These are phyloP conservation scores for Fusarium kyushuense DNA, from an alignment of 2,329 filamentous ascomycete species.

Conservation along the genomic window DNA sequence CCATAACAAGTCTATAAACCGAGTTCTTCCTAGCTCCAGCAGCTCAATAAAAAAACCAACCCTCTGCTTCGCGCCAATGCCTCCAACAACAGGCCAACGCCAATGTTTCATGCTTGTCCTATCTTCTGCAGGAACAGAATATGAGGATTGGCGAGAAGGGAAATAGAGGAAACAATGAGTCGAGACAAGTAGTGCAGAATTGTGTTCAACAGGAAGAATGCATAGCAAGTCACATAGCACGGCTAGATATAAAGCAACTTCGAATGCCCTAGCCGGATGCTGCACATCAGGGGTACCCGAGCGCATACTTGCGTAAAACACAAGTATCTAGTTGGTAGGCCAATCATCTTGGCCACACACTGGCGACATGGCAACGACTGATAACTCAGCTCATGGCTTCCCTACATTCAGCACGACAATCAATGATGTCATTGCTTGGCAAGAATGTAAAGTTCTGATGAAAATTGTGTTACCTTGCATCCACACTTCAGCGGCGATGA, in stretches of 20 bases:
- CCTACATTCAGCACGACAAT: not conserved
- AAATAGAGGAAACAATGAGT: conserved; percentile 29
- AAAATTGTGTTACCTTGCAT: not conserved
- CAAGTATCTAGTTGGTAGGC: conserved; percentile 4
- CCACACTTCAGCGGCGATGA: conserved; percentile 35
- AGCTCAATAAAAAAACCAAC: conserved; percentile 25
- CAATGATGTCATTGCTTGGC: not conserved
- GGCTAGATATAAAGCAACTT: not conserved
- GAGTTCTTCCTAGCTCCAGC: conserved; percentile 29
- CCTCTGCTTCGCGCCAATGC: conserved; percentile 40
- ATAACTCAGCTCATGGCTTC: not conserved
- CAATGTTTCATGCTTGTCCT: conserved; percentile 31
- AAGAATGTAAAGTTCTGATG: not conserved
- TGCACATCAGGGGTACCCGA: conserved; percentile 21
- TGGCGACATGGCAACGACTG: not conserved
- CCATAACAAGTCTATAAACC: conserved; percentile 45
- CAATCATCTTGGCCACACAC: conserved; percentile 8
- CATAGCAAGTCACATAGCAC: conserved; percentile 6
- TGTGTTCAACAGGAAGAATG: not conserved
- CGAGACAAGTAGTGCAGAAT: conserved; percentile 27
- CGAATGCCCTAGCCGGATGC: conserved; percentile 7
- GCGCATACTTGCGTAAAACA: conserved; percentile 10
- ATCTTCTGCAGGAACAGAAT: conserved; percentile 24
- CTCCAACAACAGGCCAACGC: conserved; percentile 38
- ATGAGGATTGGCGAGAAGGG: conserved; percentile 24